Conservation (phyloP, 129 eudicot species). For the Ambrosia trifida region DNA sequence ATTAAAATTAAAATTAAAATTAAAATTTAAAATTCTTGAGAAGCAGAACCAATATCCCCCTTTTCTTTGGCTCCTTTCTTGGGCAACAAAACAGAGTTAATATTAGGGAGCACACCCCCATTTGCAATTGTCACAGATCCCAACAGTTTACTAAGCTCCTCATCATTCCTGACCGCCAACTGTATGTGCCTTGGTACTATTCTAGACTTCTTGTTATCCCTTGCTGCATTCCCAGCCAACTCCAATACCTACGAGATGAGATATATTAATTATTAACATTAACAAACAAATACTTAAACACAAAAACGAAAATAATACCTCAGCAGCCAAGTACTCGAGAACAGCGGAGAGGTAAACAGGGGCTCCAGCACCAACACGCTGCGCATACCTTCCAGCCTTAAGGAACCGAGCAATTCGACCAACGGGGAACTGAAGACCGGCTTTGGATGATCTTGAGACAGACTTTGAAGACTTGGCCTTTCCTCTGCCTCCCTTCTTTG, state of each 20-base stretch:
- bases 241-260: slow-evolving; percentile 67
- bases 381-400: not conserved
- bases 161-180: slow-evolving; percentile 71
- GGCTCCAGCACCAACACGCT: not conserved
- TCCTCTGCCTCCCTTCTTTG: too few relatives aligned
- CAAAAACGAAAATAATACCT: not conserved
- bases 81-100: slow-evolving; percentile 48
- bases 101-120: slow-evolving; percentile 69
- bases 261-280: too few relatives aligned
- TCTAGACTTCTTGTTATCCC: slow-evolving; percentile 66
- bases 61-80: slow-evolving; percentile 49
- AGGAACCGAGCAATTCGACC: not conserved
- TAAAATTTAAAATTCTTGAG: slow-evolving; percentile 61
- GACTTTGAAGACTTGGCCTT: too few relatives aligned
- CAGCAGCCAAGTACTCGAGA: not conserved
- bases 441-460: too few relatives aligned
- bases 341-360: not conserved
- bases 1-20: too few relatives aligned
- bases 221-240: slow-evolving; percentile 35
- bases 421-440: not conserved
- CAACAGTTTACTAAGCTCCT: slow-evolving; percentile 62
- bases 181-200: slow-evolving; percentile 69
- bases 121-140: slow-evolving; percentile 65
- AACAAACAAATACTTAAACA: too few relatives aligned
- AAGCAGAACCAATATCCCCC: slow-evolving; percentile 52